Base-by-base conservation (phyloP, 768 basidiomycete genomes). In the Dendrothele bispora region DNA sequence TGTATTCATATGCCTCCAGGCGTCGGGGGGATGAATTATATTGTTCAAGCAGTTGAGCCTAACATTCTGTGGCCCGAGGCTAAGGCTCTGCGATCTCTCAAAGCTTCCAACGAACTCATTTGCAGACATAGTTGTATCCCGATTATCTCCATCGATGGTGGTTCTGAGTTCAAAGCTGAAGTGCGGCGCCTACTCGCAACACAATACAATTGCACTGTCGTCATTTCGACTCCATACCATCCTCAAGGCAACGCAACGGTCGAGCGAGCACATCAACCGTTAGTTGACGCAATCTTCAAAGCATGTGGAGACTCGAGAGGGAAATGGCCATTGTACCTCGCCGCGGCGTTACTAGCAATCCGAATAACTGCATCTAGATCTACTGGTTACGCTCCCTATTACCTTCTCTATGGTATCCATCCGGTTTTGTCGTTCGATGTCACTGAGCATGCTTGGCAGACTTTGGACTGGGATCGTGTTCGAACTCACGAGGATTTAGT, bases 101-200 rank as follows among this genome's bases (percentile, higher is more conserved):
- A 52, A 14, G 53, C 58, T 8, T 68, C 58, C 36, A 55, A 66
- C 34, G 48, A 57, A n/a, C 51, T 68, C 1, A 57, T 64, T 24
- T 64, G 53, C 50, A 52, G 58, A 5, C 63, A 43, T 52, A 52
- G 46, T n/a, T 56, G 20, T 38, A 49, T 40, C 30, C 57, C 15
- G 52, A 45, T 55, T 6, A 44, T 58, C 35, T 53, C 55, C 1
- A 47, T 60, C 12, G 68, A 70, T 32, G 56, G 57, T 17, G 65
- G 69, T 1, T n/a, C 55, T 0, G 67, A 67, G 32, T 68, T 67
- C 45, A 59, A 58, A 34, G n/a, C n/a, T n/a, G n/a, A n/a, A n/a
- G n/a, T n/a, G n/a, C n/a, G n/a, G n/a, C n/a, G n/a, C n/a, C n/a
- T n/a, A n/a, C n/a, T n/a, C n/a, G n/a, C n/a, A n/a, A n/a, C n/a